Evolutionary conservation across 306 rosid species (phyloP).

Genomic region (Mucuna pruriens): DNA sequence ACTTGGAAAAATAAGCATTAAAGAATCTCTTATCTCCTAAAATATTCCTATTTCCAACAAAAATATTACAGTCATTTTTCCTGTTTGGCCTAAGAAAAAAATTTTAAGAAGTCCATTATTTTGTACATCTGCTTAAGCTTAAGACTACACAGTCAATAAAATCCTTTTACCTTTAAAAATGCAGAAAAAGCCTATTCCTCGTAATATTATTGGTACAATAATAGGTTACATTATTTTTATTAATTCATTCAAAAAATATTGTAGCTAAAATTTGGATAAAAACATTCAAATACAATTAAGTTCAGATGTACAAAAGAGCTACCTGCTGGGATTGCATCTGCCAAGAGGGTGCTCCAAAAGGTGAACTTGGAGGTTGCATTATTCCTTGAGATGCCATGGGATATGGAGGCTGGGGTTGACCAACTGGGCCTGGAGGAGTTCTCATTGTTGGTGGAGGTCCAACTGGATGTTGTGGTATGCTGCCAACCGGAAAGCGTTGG

Average conservation of each 20-base stretch:
- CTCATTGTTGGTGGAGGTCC: conserved; percentile 63
- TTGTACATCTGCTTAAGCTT: neutral
- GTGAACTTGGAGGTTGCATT: conserved; percentile 61
- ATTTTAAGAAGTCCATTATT: neutral
- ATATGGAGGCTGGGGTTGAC: conserved; percentile 70
- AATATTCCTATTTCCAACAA: neutral
- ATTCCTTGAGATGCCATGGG: conserved; percentile 59
- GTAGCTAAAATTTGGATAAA: neutral
- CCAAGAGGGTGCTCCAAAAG: conserved; percentile 78
- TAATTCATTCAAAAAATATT: conserved; percentile 27
- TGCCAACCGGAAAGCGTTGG: conserved; percentile 61
- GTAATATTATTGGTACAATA: neutral
- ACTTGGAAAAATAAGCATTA: neutral
- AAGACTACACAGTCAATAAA: neutral
- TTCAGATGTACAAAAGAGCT: conserved; percentile 4
- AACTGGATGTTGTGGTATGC: conserved; percentile 50
- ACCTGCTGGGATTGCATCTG: conserved; percentile 87
- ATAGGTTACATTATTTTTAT: neutral
- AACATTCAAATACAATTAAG: conserved; percentile 17
- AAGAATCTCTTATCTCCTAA: neutral
- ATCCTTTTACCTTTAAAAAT: neutral
- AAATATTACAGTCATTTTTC: neutral
- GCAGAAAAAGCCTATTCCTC: neutral
- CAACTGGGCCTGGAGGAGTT: conserved; percentile 60
- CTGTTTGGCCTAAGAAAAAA: neutral